Base-by-base conservation (phyloP, 2,329 filamentous ascomycete genomes). In the Trichophyton rubrum region DNA sequence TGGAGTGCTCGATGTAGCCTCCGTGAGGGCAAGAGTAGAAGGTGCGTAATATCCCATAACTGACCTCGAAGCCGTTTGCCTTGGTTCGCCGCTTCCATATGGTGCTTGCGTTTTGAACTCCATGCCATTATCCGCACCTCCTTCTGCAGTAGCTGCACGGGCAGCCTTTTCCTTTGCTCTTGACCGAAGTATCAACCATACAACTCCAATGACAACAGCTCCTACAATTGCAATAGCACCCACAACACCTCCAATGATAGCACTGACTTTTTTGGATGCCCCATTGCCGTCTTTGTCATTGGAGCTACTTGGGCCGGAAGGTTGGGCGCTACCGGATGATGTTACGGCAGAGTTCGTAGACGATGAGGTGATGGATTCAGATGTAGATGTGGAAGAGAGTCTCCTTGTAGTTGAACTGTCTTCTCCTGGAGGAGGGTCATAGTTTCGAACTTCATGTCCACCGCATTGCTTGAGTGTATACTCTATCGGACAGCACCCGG, bases 241-340 rank as follows among this genome's bases (percentile, higher is more conserved):
- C 11, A 58, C 20, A n/a, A 58, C 56, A 9, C 56, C 56, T 43
- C 56, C 56, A 30, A 30, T 17, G 17, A 58, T 58, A 30, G 56
- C 56, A 27, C 56, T 30, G 5, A 15, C n/a, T n/a, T 24, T 43
- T 43, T n/a, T 58, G 2, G 56, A 41, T 20, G 33, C 49, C 13
- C 49, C 49, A 1, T 55, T 55, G 8, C 49, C 49, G 9, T 55
- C n/a, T 55, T 35, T 15, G 6, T 35, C 49, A 6, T 20, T 55
- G 7, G 49, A n/a, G n/a, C 11, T 35, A 35, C n/a, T 15, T 9
- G 24, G 7, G 17, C 7, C 20, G 20, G 49, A 35, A 55, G 49
- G 15, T 35, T 55, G 27, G 6, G 49, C 27, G n/a, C 27, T 55
- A 17, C 49, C 17, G 1, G 24, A 6, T 35, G 49, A n/a, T 8